A percentile compares a stretch with the other conserved stretches of the same genome.
Evolutionary conservation across 2,329 filamentous ascomycete species (phyloP).

Genomic region (Akanthomyces dipterigenus): DNA sequence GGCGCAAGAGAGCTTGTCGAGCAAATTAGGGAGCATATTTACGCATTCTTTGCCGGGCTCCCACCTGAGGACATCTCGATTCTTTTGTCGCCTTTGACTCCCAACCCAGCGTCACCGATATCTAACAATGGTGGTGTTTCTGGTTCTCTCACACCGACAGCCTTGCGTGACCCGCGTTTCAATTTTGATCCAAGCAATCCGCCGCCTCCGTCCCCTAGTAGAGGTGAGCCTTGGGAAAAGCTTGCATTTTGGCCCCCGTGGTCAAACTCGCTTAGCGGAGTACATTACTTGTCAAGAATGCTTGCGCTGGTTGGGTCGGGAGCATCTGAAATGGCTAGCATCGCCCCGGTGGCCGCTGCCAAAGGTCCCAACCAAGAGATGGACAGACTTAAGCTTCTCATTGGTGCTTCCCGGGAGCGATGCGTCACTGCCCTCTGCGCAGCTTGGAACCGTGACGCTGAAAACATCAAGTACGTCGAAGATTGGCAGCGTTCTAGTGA

Average conservation of each 20-base stretch:
- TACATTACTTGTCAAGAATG: slow-evolving; percentile 80
- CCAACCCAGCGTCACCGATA: slow-evolving; percentile 53
- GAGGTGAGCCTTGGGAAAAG: slow-evolving; percentile 84
- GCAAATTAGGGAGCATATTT: slow-evolving; percentile 71
- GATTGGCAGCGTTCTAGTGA: slow-evolving; percentile 86
- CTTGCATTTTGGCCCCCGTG: slow-evolving; percentile 94
- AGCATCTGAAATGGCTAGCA: slow-evolving; percentile 74
- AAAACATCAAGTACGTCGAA: slow-evolving; percentile 86
- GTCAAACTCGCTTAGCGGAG: slow-evolving; percentile 86
- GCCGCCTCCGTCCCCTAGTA: slow-evolving; percentile 68
- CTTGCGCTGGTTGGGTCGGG: slow-evolving; percentile 78
- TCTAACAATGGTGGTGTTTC: slow-evolving; percentile 23
- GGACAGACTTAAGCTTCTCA: slow-evolving; percentile 69
- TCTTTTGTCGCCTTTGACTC: slow-evolving; percentile 73
- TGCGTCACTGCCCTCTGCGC: slow-evolving; percentile 79
- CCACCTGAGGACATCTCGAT: slow-evolving; percentile 87
- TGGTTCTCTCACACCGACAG: slow-evolving; percentile 44
- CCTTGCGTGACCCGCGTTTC: slow-evolving; percentile 65
- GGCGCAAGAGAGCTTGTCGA: slow-evolving; percentile 77
- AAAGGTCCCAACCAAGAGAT: slow-evolving; percentile 46
- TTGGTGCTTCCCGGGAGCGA: slow-evolving; percentile 74
- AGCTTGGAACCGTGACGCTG: slow-evolving; percentile 88
- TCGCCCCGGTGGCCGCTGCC: slow-evolving; percentile 54
- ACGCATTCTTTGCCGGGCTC: slow-evolving; percentile 76
- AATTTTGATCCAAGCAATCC: slow-evolving; percentile 72